Evolutionary conservation across 208 protist species (phyloP).

Genomic region (Wallacemonas sp.): DNA sequence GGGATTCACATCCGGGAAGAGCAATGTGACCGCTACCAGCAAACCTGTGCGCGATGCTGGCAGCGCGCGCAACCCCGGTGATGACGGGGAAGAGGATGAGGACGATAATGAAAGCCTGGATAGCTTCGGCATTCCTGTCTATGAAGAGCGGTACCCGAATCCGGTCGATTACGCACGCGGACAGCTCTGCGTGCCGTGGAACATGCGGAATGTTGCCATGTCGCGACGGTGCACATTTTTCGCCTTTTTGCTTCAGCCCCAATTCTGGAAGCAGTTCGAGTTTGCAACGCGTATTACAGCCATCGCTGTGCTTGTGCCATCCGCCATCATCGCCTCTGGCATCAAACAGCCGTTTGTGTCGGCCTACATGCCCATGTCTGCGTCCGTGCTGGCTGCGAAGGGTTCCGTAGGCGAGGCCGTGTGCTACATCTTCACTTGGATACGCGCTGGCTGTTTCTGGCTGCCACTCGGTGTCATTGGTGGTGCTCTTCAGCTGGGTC

Average conservation of each 20-base stretch:
- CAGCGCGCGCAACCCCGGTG: background rate
- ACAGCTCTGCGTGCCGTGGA: conserved; percentile 67
- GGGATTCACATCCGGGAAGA: conserved; percentile 4
- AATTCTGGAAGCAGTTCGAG: conserved; percentile 84
- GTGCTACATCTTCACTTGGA: conserved; percentile 71
- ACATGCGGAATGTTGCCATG: conserved; percentile 33
- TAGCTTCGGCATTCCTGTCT: conserved; percentile 66
- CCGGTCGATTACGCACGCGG: conserved; percentile 17
- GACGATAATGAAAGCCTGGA: conserved; percentile 45
- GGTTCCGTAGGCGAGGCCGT: conserved; percentile 71
- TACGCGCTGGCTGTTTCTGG: conserved; percentile 74
- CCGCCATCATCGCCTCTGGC: conserved; percentile 55
- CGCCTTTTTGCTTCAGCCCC: conserved; percentile 46
- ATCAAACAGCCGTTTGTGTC: conserved; percentile 71
- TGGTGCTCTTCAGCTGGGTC: conserved; percentile 49
- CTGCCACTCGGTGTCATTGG: conserved; percentile 72
- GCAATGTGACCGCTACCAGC: conserved; percentile 3
- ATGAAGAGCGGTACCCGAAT: conserved; percentile 45
- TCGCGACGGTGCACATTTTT: conserved; percentile 54
- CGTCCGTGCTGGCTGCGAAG: conserved; percentile 65
- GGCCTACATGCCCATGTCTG: conserved; percentile 58
- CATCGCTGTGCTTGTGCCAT: conserved; percentile 59
- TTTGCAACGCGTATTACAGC: conserved; percentile 75
- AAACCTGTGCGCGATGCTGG: conserved; percentile 4
- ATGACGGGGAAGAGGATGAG: conserved; percentile 23